Evolutionary conservation across 305 asterid genomes (phyloP).

Genomic region (Fraxinus latifolia): DNA sequence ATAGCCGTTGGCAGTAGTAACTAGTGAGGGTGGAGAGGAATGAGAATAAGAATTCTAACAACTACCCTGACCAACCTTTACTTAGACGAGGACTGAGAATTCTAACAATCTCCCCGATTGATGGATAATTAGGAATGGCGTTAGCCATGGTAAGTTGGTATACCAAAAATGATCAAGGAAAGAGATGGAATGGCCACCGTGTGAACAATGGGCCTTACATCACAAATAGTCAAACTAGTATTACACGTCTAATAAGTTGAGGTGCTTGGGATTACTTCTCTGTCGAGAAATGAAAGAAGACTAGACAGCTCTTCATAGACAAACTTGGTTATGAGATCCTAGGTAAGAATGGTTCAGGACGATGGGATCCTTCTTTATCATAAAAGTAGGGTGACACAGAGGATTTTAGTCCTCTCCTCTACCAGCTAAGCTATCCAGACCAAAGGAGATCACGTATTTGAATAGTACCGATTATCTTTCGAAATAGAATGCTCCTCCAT

Average conservation of each 20-base stretch:
- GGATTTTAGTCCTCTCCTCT: neutral
- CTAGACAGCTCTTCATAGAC: neutral
- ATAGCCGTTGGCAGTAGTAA: neutral
- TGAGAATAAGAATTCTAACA: neutral
- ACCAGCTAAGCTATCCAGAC: neutral
- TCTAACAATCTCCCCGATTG: neutral
- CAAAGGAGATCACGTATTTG: neutral
- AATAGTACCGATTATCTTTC: neutral
- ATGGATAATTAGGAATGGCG: neutral
- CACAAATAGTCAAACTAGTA: neutral
- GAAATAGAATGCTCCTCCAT: neutral
- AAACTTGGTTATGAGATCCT: neutral
- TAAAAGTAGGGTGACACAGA: neutral
- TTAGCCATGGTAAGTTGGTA: neutral
- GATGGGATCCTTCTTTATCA: neutral
- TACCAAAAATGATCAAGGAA: neutral
- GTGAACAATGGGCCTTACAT: neutral
- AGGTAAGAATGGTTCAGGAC: neutral
- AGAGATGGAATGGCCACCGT: neutral
- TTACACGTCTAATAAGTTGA: neutral
- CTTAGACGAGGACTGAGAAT: neutral
- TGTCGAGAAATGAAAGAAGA: neutral
- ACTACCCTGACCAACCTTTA: neutral
- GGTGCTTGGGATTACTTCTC: neutral
- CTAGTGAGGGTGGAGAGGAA: neutral